Evolutionary conservation across 2,329 filamentous ascomycete genomes (phyloP), one percentile per base, ranked within the genome.

Genomic region (Exophiala bonariae): DNA sequence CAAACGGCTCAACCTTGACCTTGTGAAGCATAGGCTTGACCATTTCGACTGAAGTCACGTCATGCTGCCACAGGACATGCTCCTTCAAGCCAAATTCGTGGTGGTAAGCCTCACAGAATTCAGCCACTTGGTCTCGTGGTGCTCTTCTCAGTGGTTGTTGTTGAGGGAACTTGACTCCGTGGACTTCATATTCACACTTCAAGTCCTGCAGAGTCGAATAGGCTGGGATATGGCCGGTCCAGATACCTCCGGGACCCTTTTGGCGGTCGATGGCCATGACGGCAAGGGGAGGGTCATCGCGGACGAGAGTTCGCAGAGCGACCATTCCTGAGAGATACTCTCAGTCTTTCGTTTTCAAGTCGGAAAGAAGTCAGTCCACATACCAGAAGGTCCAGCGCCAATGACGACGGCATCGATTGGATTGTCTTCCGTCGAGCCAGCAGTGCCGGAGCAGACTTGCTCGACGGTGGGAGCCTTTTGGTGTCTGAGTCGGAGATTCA

Each of bases 31-130:
- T 44, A 5, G 41, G 41, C 41, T 36, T 44, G 31, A 44, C 20
- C 41, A 44, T 44, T 26, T 44, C 41, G 41, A 44, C 41, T n/a
- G 31, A 44, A 28, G 41, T 44, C 17, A 44, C 41, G 17, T 44
- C 41, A 19, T 44, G 41, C 41, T 44, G 41, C 41, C 41, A 44
- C 41, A 44, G 18, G 14, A 44, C 41, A 44, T 36, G 41, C 18
- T 44, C 31, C 17, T 28, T 22, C n/a, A 44, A 28, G 8, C 20
- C 20, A 23, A 44, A 44, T 26, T 44, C 41, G 14, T 22, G 14
- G 41, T 23, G 17, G 36, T 44, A 44, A 36, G 41, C 41, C 10
- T 44, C 41, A 18, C 41, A 44, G 23, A 41, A 41, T 30, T 14
- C 39, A 30, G 39, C 39, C 13, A 41, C 39, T 19, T 41, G 39